These are phyloP conservation scores for Ophiostoma quercus DNA, from an alignment of 2,329 filamentous ascomycete species.

Conservation along the genomic window DNA sequence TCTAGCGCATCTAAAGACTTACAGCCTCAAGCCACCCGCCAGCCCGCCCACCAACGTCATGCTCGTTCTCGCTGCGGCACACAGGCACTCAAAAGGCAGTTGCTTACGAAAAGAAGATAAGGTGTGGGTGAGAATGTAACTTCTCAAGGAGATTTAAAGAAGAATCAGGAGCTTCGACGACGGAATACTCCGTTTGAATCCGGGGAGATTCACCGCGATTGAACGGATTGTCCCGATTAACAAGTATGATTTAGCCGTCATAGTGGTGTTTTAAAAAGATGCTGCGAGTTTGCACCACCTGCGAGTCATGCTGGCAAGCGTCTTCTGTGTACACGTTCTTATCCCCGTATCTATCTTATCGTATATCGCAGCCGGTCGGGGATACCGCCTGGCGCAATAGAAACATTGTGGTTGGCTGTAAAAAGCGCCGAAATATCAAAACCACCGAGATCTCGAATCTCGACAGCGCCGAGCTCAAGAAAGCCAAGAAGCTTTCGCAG, in stretches of 20 bases:
- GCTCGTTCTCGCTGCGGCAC: background rate
- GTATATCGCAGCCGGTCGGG: background rate
- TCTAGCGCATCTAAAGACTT: background rate
- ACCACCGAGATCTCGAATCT: background rate
- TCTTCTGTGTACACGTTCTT: no score
- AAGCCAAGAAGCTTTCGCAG: background rate
- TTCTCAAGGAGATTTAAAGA: background rate
- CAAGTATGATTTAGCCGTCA: no score
- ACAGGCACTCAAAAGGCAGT: background rate
- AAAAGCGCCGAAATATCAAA: background rate
- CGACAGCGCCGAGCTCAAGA: background rate
- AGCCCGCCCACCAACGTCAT: background rate
- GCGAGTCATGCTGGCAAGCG: background rate
- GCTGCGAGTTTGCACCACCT: no score
- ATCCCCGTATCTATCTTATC: background rate
- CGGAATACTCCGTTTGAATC: background rate
- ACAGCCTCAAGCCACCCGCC: background rate
- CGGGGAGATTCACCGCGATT: background rate
- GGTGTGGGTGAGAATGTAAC: background rate
- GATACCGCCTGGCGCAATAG: background rate
- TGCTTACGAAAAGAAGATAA: background rate
- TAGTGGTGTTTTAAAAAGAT: no score
- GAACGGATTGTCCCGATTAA: background rate
- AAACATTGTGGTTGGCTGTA: background rate
- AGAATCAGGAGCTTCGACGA: background rate